These are phyloP conservation scores for Penstemon eatonii DNA, from an alignment of 257 asterid genomes.

Conservation along the genomic window DNA sequence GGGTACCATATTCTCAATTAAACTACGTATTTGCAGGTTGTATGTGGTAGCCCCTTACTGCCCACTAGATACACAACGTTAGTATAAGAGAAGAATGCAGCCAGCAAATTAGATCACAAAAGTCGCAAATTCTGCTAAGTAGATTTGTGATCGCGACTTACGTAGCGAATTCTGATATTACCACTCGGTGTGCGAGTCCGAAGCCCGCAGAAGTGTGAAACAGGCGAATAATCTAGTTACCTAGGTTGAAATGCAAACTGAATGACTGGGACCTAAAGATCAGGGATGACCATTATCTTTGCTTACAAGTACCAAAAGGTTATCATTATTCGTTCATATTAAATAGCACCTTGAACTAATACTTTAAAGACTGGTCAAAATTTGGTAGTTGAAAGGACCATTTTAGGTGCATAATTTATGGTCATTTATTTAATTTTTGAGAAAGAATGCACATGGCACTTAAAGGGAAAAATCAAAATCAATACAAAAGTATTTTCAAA, in stretches of 20 bases:
- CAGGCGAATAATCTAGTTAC: too few species aligned
- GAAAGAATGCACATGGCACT: constrained; percentile 16
- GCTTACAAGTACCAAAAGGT: constrained; percentile 13
- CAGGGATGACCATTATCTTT: constrained; percentile 14
- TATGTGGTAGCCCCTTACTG: too few species aligned
- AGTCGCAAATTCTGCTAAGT: too few species aligned
- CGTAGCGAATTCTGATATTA: too few species aligned
- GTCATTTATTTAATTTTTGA: constrained; percentile 2
- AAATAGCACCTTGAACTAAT: constrained; percentile 6
- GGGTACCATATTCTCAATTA: too few species aligned
- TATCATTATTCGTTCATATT: constrained; percentile 7
- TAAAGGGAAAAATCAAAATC: not conserved
- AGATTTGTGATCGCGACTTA: too few species aligned
- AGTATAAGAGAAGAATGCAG: too few species aligned
- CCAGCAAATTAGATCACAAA: too few species aligned
- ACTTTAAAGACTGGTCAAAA: not conserved
- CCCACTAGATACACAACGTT: too few species aligned
- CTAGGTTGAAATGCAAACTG: not conserved
- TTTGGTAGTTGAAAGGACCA: not conserved
- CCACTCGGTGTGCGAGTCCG: too few species aligned
- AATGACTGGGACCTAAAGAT: constrained; percentile 4
- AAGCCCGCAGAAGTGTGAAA: too few species aligned
- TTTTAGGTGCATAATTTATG: constrained; percentile 4
- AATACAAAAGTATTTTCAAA: not conserved
- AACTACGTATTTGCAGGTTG: too few species aligned